A percentile compares a stretch with the other conserved stretches of the same genome.
phyloP scores from a whole-genome alignment of 2,329 filamentous ascomycete genomes.

The Cordyceps militaris region DNA sequence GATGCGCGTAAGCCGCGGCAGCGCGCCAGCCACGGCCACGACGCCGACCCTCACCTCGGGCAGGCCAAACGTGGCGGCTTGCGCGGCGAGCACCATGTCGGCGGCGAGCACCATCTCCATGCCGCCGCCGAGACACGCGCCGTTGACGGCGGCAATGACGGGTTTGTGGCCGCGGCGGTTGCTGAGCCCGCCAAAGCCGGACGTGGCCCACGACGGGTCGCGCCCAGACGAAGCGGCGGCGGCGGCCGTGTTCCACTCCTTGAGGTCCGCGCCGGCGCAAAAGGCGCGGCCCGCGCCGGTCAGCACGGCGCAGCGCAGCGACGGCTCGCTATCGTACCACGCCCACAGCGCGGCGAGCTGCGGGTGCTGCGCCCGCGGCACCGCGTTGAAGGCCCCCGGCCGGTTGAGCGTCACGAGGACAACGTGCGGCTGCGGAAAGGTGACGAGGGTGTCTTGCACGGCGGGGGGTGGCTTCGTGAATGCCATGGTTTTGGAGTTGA shows the following conservation, averaged over 20 bases:
- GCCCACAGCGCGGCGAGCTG: constrained; percentile 43
- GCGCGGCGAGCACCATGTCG: constrained; percentile 61
- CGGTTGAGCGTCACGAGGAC: constrained; percentile 56
- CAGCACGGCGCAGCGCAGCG: constrained; percentile 54
- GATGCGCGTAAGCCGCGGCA: constrained; percentile 58
- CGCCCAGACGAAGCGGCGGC: not conserved
- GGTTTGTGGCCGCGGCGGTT: constrained; percentile 66
- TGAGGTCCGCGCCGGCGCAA: constrained; percentile 61
- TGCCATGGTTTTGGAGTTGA: not conserved
- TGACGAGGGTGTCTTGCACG: constrained; percentile 35
- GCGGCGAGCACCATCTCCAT: constrained; percentile 70
- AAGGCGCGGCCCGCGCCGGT: constrained; percentile 59
- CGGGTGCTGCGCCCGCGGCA: constrained; percentile 42
- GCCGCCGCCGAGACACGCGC: constrained; percentile 66
- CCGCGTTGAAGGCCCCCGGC: constrained; percentile 50
- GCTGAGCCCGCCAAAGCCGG: constrained; percentile 59
- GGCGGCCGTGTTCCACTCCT: constrained; percentile 44
- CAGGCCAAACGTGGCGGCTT: constrained; percentile 54
- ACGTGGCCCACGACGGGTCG: constrained; percentile 26
- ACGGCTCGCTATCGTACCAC: constrained; percentile 58
- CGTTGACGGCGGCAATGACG: constrained; percentile 69
- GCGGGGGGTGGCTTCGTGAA: constrained; percentile 25
- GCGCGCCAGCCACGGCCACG: constrained; percentile 61
- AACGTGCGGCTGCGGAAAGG: constrained; percentile 47
- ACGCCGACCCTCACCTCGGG: constrained; percentile 68